Evolutionary conservation across 148 eudicot genomes (phyloP).

Genomic region (Rheum nobile): DNA sequence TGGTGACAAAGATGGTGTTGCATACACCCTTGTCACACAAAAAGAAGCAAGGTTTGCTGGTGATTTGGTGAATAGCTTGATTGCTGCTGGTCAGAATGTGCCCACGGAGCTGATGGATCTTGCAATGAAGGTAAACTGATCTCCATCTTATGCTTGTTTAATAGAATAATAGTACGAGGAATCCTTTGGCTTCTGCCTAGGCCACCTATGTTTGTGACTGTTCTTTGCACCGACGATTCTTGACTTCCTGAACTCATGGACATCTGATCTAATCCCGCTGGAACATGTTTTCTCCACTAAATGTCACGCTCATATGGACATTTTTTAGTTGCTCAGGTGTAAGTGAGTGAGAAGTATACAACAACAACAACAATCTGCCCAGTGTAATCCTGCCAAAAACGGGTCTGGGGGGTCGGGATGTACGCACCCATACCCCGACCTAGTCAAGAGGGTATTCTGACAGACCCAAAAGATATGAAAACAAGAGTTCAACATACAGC

Average conservation of each 20-base stretch:
- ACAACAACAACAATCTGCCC: no score
- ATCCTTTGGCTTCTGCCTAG: neutral
- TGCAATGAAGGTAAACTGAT: slow-evolving; percentile 81
- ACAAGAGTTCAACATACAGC: no score
- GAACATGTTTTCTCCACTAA: neutral
- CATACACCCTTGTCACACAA: slow-evolving; percentile 85
- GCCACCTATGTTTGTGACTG: neutral
- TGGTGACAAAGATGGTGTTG: slow-evolving; percentile 96
- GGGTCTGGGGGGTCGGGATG: no score
- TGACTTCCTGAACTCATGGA: neutral
- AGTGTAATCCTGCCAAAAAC: no score
- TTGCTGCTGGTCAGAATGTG: slow-evolving; percentile 97
- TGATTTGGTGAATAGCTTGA: slow-evolving; percentile 80
- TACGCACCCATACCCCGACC: no score
- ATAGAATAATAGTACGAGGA: neutral
- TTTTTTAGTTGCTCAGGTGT: neutral
- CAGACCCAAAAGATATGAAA: no score
- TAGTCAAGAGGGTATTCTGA: no score
- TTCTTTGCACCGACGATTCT: neutral
- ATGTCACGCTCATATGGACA: neutral
- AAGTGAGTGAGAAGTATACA: neutral
- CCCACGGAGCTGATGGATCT: slow-evolving; percentile 82
- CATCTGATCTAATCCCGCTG: neutral
- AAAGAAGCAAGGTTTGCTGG: slow-evolving; percentile 98
- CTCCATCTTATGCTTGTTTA: slow-evolving; percentile 1